These are phyloP conservation scores for Yamadazyma epiphylla DNA, from an alignment of 1,139 yeast species.

Conservation along the genomic window DNA sequence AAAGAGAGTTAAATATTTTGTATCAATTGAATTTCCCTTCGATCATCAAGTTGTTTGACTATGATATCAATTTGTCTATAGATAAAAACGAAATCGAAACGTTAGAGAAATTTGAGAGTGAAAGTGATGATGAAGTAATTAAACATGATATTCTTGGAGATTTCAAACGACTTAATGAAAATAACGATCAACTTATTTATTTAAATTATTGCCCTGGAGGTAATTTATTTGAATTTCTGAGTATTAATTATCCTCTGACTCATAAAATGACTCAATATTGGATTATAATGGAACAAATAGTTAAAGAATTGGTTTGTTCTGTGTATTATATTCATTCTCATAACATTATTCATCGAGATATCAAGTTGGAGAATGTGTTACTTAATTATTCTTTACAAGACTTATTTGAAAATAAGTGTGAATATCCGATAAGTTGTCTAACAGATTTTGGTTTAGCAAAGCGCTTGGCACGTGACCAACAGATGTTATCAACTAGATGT, in stretches of 20 bases:
- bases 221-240: conserved; percentile 65
- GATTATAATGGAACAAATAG: conserved; percentile 52
- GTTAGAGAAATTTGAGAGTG: conserved; percentile 13
- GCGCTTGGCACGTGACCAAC: conserved; percentile 52
- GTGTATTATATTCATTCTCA: conserved; percentile 68
- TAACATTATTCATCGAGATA: conserved; percentile 78
- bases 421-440: conserved; percentile 51
- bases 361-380: conserved; percentile 78
- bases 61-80: conserved; percentile 21
- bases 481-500: conserved; percentile 77
- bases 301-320: conserved; percentile 66
- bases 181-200: conserved; percentile 49
- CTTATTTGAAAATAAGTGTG: conserved; percentile 9
- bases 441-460: conserved; percentile 91
- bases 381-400: conserved; percentile 32
- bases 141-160: conserved; percentile 5
- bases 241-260: conserved; percentile 9
- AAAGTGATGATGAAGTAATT: conserved; percentile 13
- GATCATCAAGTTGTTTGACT: conserved; percentile 34
- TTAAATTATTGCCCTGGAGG: conserved; percentile 83
- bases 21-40: conserved; percentile 41
- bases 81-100: conserved; percentile 18
- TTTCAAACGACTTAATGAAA: conserved; percentile 6
- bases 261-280: conserved; percentile 32
- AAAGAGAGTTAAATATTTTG: conserved; percentile 72